phyloP scores from a whole-genome alignment of 768 basidiomycete species.

The Boletus vermiculosoides region DNA sequence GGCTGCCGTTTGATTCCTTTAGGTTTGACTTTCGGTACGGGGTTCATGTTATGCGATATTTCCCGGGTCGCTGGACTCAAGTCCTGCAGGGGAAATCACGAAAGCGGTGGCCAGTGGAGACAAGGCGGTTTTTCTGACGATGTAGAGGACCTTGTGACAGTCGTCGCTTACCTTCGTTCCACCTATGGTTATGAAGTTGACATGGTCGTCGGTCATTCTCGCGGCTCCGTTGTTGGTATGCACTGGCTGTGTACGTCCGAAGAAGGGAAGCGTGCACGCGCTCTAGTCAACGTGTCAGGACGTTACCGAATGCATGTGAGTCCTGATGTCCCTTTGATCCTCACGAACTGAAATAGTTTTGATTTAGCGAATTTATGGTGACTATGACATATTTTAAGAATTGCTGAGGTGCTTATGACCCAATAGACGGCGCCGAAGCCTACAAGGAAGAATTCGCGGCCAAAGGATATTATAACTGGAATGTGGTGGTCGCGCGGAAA shows the following conservation, averaged over 20 bases:
- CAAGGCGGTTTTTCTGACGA: conserved; percentile 61
- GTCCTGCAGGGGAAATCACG: conserved; percentile 64
- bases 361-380: conserved; percentile 31
- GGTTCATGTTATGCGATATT: background rate
- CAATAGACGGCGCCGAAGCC: conserved; percentile 20
- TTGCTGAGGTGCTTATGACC: conserved; percentile 1
- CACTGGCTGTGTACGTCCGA: conserved; percentile 66
- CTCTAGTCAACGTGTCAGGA: conserved; percentile 72
- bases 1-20: conserved; percentile 74
- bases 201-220: conserved; percentile 75
- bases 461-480: conserved; percentile 63
- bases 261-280: conserved; percentile 54
- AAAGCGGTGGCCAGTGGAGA: conserved; percentile 66
- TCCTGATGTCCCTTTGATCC: background rate
- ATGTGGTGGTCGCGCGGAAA: conserved; percentile 65
- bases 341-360: conserved; percentile 2
- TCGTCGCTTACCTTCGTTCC: conserved; percentile 58
- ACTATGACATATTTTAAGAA: background rate
- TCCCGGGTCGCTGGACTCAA: conserved; percentile 4
- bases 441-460: conserved; percentile 53
- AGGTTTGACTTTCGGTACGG: conserved; percentile 83
- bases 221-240: conserved; percentile 66
- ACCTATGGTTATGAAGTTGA: conserved; percentile 67
- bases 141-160: conserved; percentile 61
- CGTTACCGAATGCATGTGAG: conserved; percentile 76